Conservation (phyloP, 2,329 filamentous ascomycete species). For the Fusarium sp. region DNA sequence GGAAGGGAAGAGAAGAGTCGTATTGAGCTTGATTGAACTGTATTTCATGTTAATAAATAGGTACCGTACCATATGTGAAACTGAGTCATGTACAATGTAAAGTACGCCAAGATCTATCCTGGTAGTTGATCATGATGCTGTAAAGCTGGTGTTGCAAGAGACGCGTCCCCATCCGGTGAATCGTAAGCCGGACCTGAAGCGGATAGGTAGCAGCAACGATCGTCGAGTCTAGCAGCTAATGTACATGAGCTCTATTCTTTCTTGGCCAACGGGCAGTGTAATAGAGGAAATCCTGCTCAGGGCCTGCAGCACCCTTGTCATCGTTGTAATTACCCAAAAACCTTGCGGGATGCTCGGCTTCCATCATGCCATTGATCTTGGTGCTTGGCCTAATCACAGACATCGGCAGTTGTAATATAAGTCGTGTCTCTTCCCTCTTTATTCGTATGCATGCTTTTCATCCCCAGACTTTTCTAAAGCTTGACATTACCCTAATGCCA, state of each 20-base stretch:
- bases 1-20: no score
- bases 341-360: background rate
- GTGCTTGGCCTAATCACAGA: constrained; percentile 24
- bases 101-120: background rate
- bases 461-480: background rate
- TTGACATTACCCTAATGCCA: constrained; percentile 39
- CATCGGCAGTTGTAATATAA: constrained; percentile 8
- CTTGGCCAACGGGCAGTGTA: constrained; percentile 22
- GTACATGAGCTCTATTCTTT: constrained; percentile 23
- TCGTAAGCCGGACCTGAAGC: constrained; percentile 3
- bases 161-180: background rate
- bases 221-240: constrained; percentile 22
- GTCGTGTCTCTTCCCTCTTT: constrained; percentile 11
- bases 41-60: no score
- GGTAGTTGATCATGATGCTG: constrained; percentile 12
- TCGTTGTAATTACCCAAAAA: no score
- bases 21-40: no score
- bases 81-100: background rate
- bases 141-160: background rate
- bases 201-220: constrained; percentile 16
- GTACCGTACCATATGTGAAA: no score
- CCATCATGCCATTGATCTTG: constrained; percentile 30
- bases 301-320: background rate
- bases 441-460: background rate
- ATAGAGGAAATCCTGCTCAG: constrained; percentile 28